Evolutionary conservation across 2,329 filamentous ascomycete species (phyloP), one percentile per base, ranked within the genome.

Genomic region (Talaromyces rugulosus): DNA sequence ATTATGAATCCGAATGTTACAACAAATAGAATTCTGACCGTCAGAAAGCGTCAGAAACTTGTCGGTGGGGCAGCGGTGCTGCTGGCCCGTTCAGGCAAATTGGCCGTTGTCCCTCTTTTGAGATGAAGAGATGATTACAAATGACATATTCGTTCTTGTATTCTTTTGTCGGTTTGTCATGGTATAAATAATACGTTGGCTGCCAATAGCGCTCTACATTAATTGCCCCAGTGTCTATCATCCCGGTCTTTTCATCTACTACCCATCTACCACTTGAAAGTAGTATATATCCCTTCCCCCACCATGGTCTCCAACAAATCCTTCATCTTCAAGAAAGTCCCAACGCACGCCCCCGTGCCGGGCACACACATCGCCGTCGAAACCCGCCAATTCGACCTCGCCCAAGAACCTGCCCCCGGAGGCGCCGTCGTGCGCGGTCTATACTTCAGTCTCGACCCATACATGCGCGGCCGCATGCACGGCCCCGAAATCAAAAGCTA

Each of bases 391-490:
- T 87, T 93, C 66, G 90, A 95, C 72, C 77, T 87, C 66, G 70
- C 68, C 58, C 69, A 73, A 30, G 67, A 83, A 5, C 82, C 87
- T 28, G 82, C 86, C 23, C 73, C 83, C 47, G 89, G 89, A 65
- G 88, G 91, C 51, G 74, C 96, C 51, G 85, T 85, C 40, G 78
- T 89, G 66, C 85, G 91, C 78, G 85, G 89, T 68, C 84, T 89
- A 70, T 91, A 89, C 75, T 82, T 87, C 66, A 93, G 90, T 42
- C 89, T 89, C 78, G 92, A 96, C 75, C 92, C 92, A 2, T 96
- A 96, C 80, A 86, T 90, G 81, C 89, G 92, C 62, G 89, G 89
- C 63, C 85, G 86, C 68, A 93, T 96, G 89, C 88, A 90, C 56
- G 76, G 81, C 47, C 72, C 89, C 6, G 74, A 80, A 36, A 69